These are phyloP conservation scores for Pseudognaphalium luteoalbum DNA, from an alignment of 129 eudicot genomes.

Conservation along the genomic window DNA sequence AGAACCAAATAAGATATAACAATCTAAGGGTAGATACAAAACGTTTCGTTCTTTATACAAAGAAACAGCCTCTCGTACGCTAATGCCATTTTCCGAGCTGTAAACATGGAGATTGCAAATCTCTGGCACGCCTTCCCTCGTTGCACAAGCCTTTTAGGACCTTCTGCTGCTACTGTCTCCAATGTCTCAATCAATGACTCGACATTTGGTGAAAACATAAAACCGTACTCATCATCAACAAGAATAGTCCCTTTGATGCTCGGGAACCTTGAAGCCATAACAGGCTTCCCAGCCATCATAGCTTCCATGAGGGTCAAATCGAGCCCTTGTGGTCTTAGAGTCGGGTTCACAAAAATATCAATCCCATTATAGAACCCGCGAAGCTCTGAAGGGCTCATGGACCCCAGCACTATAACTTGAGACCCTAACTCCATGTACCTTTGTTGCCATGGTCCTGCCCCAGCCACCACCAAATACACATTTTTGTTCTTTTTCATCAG, in stretches of 20 bases:
- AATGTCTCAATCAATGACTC: slow-evolving; percentile 62
- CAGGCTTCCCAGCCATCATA: slow-evolving; percentile 90
- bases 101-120: slow-evolving; percentile 76
- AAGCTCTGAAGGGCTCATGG: slow-evolving; percentile 71
- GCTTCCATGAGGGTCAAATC: slow-evolving; percentile 97
- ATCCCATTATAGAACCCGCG: slow-evolving; percentile 77
- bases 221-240: slow-evolving; percentile 73
- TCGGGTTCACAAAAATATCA: slow-evolving; percentile 90
- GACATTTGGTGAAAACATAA: slow-evolving; percentile 87
- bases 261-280: slow-evolving; percentile 93
- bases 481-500: slow-evolving; percentile 42
- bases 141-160: slow-evolving; percentile 53
- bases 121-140: slow-evolving; percentile 78
- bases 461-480: slow-evolving; percentile 76
- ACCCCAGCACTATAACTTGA: slow-evolving; percentile 76
- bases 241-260: slow-evolving; percentile 85
- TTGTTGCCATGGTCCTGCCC: slow-evolving; percentile 85
- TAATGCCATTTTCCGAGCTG: slow-evolving; percentile 87
- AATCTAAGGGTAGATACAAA: slow-evolving; percentile 66
- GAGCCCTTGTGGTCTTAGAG: slow-evolving; percentile 92
- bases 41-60: slow-evolving; percentile 72
- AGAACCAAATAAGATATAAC: neutral
- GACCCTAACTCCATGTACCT: slow-evolving; percentile 75
- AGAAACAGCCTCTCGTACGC: slow-evolving; percentile 91
- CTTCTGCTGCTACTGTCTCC: slow-evolving; percentile 72